Evolutionary conservation across 768 basidiomycete species (phyloP), one percentile per base, ranked within the genome.

Genomic region (Hygrophorus pudorinus): DNA sequence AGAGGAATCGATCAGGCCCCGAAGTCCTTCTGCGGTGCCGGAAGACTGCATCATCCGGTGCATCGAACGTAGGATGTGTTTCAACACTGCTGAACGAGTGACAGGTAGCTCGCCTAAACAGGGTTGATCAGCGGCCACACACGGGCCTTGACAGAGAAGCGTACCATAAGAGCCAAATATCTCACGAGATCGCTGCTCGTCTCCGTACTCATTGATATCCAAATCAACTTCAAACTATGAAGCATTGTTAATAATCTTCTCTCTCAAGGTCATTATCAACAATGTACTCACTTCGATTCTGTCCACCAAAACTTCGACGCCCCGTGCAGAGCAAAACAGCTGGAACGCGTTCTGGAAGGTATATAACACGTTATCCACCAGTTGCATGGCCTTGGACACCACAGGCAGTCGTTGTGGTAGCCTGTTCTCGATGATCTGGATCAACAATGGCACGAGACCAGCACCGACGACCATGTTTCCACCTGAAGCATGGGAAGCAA

Each of bases 11-110:
- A 97, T 91, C 30, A 99, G 69, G 27, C 91, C 93, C 12, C 96
- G 81, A 10, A 99, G 73, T 2, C 93, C 92, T 59, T 99, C 96
- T 3, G 91, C 81, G 3, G 87, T 85, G 7, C 94, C 94, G 0
- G 90, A 85, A 0, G 86, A 85, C 56, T 93, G 88, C 93, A 99
- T 96, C 79, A 98, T 90, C 21, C 96, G 80, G 53, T 96, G 91
- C 66, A 94, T 79, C 1, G 92, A 91, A 21, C 96, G 82, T 27
- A 99, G 61, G 8, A 90, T 77, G 50, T 91, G 83, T 62, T 94
- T 96, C 52, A 98, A 66, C n/a, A 90, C 79, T 31, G 81, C 80
- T 18, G 81, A 79, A 3, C 82, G 78, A 38, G 78, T 69, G 44
- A 88, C 78, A 0, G 87, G 76, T 38, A 96, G 67, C 50, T 81